These are phyloP conservation scores for Austroboletus niveus DNA, from an alignment of 1,284 basidiomycete species.

Conservation along the genomic window DNA sequence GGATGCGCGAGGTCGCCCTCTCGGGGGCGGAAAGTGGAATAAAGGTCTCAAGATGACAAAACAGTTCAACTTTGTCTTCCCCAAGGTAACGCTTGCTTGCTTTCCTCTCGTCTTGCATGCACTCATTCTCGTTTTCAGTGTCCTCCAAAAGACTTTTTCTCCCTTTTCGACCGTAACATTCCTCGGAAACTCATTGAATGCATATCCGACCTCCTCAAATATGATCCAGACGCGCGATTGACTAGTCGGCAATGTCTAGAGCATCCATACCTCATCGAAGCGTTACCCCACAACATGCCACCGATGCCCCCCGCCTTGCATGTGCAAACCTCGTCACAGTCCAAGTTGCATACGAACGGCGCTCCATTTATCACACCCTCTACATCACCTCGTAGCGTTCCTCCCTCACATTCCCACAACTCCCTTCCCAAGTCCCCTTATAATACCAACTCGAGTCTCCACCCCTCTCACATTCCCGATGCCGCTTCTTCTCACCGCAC, in stretches of 20 bases:
- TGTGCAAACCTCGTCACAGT: conserved; percentile 34
- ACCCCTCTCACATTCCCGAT: conserved; percentile 43
- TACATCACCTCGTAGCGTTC: conserved; percentile 54
- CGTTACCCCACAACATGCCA: conserved; percentile 63
- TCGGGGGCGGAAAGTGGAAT: conserved; percentile 90
- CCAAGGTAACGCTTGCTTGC: conserved; percentile 56
- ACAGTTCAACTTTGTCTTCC: conserved; percentile 86
- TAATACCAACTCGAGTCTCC: conserved; percentile 31
- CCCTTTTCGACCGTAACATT: conserved; percentile 77
- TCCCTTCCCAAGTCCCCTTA: conserved; percentile 37
- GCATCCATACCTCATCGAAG: conserved; percentile 85
- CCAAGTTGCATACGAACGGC: conserved; percentile 38
- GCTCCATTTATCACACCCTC: conserved; percentile 43
- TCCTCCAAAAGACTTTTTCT: conserved; percentile 72
- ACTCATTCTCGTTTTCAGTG: conserved; percentile 46
- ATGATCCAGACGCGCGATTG: conserved; percentile 84
- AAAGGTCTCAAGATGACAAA: conserved; percentile 85
- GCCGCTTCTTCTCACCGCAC: conserved; percentile 56
- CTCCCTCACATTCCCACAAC: conserved; percentile 59
- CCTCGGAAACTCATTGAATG: conserved; percentile 86
- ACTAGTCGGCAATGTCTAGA: conserved; percentile 86
- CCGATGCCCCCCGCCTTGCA: conserved; percentile 57
- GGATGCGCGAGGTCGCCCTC: conserved; percentile 64
- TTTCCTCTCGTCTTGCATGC: background rate
- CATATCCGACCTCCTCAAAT: conserved; percentile 89